These are phyloP conservation scores for Podospora pseudoanserina DNA, from an alignment of 495 filamentous ascomycete genomes.

Conservation along the genomic window DNA sequence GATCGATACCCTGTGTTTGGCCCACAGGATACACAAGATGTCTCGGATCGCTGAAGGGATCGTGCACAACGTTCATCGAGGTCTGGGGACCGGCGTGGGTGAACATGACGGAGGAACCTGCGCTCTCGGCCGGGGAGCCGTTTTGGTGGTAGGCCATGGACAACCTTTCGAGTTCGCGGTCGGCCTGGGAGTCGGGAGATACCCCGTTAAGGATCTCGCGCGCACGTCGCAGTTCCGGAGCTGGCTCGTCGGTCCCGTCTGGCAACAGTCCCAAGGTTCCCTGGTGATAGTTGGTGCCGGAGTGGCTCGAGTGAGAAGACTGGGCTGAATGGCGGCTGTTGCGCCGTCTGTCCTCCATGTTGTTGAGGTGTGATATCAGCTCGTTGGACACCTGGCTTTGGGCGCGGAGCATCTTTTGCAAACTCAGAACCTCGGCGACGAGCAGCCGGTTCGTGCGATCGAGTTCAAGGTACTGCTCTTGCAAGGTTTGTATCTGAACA, in stretches of 20 bases:
- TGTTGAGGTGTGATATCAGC: constrained; percentile 49
- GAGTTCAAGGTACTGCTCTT: constrained; percentile 80
- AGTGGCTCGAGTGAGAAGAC: constrained; percentile 38
- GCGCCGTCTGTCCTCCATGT: constrained; percentile 42
- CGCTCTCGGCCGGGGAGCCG: constrained; percentile 47
- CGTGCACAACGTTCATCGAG: constrained; percentile 40
- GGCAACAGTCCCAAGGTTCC: constrained; percentile 35
- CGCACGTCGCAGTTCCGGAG: constrained; percentile 83
- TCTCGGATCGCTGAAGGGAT: constrained; percentile 64
- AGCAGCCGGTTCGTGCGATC: constrained; percentile 81
- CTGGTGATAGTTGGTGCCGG: constrained; percentile 30
- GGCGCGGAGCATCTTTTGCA: constrained; percentile 87
- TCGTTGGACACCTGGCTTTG: constrained; percentile 53
- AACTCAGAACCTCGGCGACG: constrained; percentile 76
- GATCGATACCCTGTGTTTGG: constrained; percentile 85
- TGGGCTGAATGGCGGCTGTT: constrained; percentile 42
- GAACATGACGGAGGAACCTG: constrained; percentile 44
- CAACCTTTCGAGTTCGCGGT: constrained; percentile 73
- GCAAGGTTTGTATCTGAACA: constrained; percentile 82
- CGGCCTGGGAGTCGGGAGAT: constrained; percentile 73
- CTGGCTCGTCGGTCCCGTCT: constrained; percentile 60
- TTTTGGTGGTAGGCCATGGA: constrained; percentile 64
- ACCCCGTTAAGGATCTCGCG: constrained; percentile 80
- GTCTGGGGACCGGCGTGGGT: constrained; percentile 32
- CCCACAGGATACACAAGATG: constrained; percentile 88